Evolutionary conservation across 768 basidiomycete genomes (phyloP), one percentile per base, ranked within the genome.

Genomic region (Hypholoma sublateritium): DNA sequence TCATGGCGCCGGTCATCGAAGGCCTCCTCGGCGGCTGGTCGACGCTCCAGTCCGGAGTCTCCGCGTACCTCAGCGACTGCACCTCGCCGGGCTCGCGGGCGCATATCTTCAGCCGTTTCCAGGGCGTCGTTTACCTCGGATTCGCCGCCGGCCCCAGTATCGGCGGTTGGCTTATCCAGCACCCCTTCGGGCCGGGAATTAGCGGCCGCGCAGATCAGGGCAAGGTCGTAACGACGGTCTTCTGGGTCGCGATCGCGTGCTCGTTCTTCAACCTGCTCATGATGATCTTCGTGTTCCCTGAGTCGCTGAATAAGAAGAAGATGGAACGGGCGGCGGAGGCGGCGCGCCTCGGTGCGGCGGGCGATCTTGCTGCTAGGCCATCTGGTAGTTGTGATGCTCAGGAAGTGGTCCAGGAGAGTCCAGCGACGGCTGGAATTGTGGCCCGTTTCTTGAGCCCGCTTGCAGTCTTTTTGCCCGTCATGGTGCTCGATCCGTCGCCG

Each of bases 21-120:
- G 95, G 95, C 16, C 71, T 87, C 14, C 77, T 93, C 2, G 94
- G 94, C 13, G 92, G 94, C 24, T 90, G 87, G 83, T 83, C 88
- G 6, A 87, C 92, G 0, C 72, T 95, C 8, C 83, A 86, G 53
- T 83, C 87, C 3, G 86, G 88, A 0, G 85, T 85, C n/a, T 84
- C 88, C 13, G 90, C 94, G 3, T 93, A 93, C 64, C 76, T 93
- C 50, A 87, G 88, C 35, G 92, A 94, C 64, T 92, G 90, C 66
- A 93, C 92, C 2, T 88, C 88, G n/a, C 77, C 84, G 43, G 91
- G 91, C 42, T 92, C 91, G 8, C 84, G 91, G 41, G 82, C 91
- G 1, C 78, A 83, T 39, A 83, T 87, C 24, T 87, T 87, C 70
- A 84, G 85, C n/a, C 79, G 86, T 14, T 87, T 94, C 69, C 78